A percentile compares a stretch with the other conserved stretches of the same genome.
These are phyloP conservation scores for Diaporthe longicolla DNA, from an alignment of 2,329 filamentous ascomycete genomes.

Conservation along the genomic window DNA sequence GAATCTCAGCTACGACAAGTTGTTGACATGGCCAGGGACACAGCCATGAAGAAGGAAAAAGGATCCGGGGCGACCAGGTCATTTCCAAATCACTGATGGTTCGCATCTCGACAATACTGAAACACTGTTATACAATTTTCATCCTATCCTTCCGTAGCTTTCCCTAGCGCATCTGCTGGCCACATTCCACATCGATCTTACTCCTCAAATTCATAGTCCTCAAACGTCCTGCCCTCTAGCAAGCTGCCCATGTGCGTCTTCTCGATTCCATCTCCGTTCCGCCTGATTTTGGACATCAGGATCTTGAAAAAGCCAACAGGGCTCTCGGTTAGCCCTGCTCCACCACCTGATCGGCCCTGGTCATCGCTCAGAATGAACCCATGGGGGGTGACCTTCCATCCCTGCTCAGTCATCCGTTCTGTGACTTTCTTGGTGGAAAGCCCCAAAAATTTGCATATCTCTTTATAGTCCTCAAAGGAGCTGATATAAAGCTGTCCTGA, in stretches of 20 bases:
- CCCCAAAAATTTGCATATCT: conserved; percentile 66
- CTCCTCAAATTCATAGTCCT: conserved; percentile 18
- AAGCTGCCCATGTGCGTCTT: conserved; percentile 60
- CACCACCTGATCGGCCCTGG: conserved; percentile 43
- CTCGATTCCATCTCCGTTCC: conserved; percentile 54
- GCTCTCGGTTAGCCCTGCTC: conserved; percentile 47
- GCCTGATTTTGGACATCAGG: conserved; percentile 54
- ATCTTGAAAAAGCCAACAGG: conserved; percentile 56
- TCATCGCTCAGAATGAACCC: conserved; percentile 52
- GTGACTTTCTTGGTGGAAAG: conserved; percentile 53
- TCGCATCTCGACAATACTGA: too few species aligned
- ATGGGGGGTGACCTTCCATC: conserved; percentile 46
- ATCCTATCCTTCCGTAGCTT: too few species aligned
- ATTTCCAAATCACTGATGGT: too few species aligned
- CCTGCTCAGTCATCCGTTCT: conserved; percentile 34
- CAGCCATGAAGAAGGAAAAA: too few species aligned
- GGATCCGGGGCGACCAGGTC: too few species aligned
- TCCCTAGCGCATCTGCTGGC: background rate
- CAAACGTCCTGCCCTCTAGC: conserved; percentile 48
- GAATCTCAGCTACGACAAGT: too few species aligned
- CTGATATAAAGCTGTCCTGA: conserved; percentile 76
- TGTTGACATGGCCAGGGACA: too few species aligned
- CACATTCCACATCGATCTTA: background rate
- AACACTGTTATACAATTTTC: too few species aligned
- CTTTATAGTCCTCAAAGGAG: conserved; percentile 66